Evolutionary conservation across 1,139 yeast species (phyloP), one percentile per base, ranked within the genome.

Genomic region (Protomyces inundatus): DNA sequence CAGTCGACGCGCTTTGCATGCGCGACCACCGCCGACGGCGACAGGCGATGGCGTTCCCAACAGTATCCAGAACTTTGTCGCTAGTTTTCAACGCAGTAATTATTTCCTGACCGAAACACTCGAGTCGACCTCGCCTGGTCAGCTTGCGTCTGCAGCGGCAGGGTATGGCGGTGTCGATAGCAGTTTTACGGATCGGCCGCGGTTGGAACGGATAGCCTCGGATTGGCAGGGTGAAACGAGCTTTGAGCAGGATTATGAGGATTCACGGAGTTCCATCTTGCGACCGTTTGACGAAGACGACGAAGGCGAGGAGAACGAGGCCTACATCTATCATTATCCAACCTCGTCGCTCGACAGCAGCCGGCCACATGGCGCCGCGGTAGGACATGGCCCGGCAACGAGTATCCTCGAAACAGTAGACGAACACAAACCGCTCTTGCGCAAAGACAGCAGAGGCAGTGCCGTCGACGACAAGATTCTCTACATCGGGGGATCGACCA

Each of bases 51-150:
- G 23, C n/a, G 30, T 16, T 32, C 62, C 62, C 30, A 58, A 58
- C 36, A 51, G 56, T 10, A 51, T 58, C 7, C 42, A 50, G 7
- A 32, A 55, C 42, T 58, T 55, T 48, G 54, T 55, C 14, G 62
- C 62, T 12, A 51, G 56, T n/a, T 58, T 58, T n/a, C 62, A 58
- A 30, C 46, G 62, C 6, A 51, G 56, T 42, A 58, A 58, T 30
- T 58, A 52, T 40, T 58, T 58, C 36, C 51, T 58, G 10, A 56
- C 62, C 35, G 62, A 58, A 40, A 52, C 62, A 10, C 56, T 58
- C n/a, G 62, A 58, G 36, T 55, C 62, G 30, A 55, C 53, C 30
- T 58, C 62, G 6, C 62, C 62, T 4, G 56, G 52, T 7, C 30
- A 56, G 34, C 48, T 42, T n/a, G 48, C 33, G 3, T 23, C 33